These are phyloP conservation scores for Mycosarcoma mackinlayi DNA, from an alignment of 1,284 basidiomycete species.

Conservation along the genomic window DNA sequence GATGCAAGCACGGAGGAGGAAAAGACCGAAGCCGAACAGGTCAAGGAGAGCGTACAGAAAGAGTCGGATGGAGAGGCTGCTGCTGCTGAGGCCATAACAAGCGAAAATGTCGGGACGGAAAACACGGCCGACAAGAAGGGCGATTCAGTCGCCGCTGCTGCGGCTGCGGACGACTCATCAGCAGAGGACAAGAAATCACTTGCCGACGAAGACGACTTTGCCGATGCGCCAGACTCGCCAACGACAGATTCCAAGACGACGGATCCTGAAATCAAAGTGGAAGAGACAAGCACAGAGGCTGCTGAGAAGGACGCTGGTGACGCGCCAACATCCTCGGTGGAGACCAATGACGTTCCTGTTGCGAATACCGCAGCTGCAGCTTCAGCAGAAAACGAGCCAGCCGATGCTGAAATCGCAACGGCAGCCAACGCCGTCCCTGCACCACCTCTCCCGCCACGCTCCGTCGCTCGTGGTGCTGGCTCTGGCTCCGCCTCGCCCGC, in stretches of 20 bases:
- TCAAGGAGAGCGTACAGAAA: conserved; percentile 35
- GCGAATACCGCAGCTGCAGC: not conserved
- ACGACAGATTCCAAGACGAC: conserved; percentile 17
- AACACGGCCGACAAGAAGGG: conserved; percentile 8
- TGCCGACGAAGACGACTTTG: conserved; percentile 40
- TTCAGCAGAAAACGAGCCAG: conserved; percentile 3
- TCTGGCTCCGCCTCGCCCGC: conserved; percentile 17
- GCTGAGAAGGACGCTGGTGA: conserved; percentile 1
- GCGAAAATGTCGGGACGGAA: not conserved
- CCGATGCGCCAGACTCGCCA: conserved; percentile 39
- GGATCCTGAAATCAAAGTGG: conserved; percentile 3
- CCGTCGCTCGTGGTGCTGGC: conserved; percentile 18
- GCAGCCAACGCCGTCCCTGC: conserved; percentile 6
- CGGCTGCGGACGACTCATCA: not conserved
- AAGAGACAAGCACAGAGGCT: not conserved
- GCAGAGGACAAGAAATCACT: conserved; percentile 17
- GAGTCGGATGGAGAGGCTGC: conserved; percentile 6
- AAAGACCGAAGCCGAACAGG: conserved; percentile 39
- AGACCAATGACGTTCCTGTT: not conserved
- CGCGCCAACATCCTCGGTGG: not conserved
- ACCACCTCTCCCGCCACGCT: conserved; percentile 33
- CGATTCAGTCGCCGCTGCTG: not conserved
- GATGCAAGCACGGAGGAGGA: conserved; percentile 10
- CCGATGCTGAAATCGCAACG: not conserved
- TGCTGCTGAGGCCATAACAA: not conserved